These are phyloP conservation scores for Myxozyma neotropica DNA, from an alignment of 805 yeast species.

Conservation along the genomic window DNA sequence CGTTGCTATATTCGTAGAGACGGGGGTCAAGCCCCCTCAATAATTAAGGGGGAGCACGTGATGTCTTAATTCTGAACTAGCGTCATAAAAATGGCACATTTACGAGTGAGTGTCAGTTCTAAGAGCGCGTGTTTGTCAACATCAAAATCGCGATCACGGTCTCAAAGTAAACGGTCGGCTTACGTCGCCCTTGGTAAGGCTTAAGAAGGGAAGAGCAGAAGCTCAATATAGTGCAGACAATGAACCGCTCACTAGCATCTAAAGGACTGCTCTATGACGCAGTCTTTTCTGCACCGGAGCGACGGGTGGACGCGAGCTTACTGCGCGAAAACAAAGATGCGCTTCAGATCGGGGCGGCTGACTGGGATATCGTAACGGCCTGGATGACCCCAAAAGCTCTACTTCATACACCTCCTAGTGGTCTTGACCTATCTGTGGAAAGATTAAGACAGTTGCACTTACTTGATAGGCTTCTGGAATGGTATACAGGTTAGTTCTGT, in stretches of 20 bases:
- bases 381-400: conserved; percentile 32
- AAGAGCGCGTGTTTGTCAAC: conserved; percentile 4
- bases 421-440: background rate
- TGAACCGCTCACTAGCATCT: conserved; percentile 2
- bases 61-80: background rate
- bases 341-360: conserved; percentile 3
- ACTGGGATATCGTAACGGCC: conserved; percentile 22
- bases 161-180: too few relatives aligned
- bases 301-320: conserved; percentile 9
- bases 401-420: conserved; percentile 18
- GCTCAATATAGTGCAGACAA: too few relatives aligned
- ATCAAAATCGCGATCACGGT: background rate
- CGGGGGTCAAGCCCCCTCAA: background rate
- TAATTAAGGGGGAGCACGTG: conserved; percentile 4
- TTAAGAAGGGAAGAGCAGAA: too few relatives aligned
- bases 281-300: conserved; percentile 22
- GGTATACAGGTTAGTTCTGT: conserved; percentile 27
- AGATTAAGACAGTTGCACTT: conserved; percentile 2
- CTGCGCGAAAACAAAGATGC: conserved; percentile 1
- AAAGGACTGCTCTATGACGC: conserved; percentile 13
- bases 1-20: background rate
- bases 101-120: background rate
- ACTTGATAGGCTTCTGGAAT: conserved; percentile 21
- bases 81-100: background rate
- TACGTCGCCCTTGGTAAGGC: too few relatives aligned